A percentile compares a stretch with the other conserved stretches of the same genome.
These are phyloP conservation scores for Candida easanensis DNA, from an alignment of 805 yeast species.

Conservation along the genomic window DNA sequence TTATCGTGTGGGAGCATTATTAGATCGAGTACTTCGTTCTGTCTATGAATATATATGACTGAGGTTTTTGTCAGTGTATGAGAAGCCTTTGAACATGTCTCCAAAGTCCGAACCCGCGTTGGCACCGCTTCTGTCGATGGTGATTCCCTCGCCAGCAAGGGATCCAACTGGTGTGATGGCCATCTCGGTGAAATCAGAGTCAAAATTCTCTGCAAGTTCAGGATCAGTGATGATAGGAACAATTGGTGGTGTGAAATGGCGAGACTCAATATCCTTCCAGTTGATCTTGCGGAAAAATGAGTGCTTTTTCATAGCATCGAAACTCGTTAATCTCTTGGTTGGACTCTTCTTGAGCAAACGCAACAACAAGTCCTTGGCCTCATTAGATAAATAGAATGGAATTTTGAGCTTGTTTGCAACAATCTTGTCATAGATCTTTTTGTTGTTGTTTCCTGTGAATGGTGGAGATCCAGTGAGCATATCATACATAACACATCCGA, in stretches of 20 bases:
- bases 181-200: constrained; percentile 73
- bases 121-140: constrained; percentile 5
- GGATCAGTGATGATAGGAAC: constrained; percentile 82
- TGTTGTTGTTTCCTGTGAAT: constrained; percentile 78
- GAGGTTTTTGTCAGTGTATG: constrained; percentile 35
- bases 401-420: constrained; percentile 60
- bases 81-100: constrained; percentile 42
- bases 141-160: constrained; percentile 12
- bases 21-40: neutral
- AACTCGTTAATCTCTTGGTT: constrained; percentile 56
- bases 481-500: constrained; percentile 80
- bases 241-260: constrained; percentile 64
- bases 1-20: constrained; percentile 1
- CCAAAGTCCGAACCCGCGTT: constrained; percentile 3
- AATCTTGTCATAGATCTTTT: constrained; percentile 72
- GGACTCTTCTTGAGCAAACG: constrained; percentile 71
- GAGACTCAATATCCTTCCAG: constrained; percentile 57
- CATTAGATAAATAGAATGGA: constrained; percentile 75
- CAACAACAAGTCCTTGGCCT: constrained; percentile 72
- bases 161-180: constrained; percentile 36
- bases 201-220: constrained; percentile 80
- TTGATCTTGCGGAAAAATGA: constrained; percentile 73
- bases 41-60: constrained; percentile 21
- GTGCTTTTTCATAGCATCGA: constrained; percentile 58
- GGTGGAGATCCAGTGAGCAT: constrained; percentile 87